A percentile compares a stretch with the other conserved stretches of the same genome.
phyloP scores from a whole-genome alignment of 768 basidiomycete genomes.

The Pisolithus microcarpus region DNA sequence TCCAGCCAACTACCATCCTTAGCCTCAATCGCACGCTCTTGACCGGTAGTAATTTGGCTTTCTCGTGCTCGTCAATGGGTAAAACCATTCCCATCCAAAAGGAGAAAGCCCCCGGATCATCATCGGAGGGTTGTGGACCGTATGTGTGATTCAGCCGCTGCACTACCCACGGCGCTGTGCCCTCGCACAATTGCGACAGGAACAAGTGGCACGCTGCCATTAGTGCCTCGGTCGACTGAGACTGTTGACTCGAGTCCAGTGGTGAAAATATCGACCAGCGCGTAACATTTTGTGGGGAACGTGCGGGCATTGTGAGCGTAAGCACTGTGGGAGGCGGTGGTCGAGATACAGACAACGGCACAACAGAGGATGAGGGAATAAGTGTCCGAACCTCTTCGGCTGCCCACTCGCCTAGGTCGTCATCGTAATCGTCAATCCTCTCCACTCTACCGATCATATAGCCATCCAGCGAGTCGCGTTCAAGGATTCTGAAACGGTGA shows the following conservation, averaged over 20 bases:
- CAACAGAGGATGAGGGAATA: constrained; percentile 10
- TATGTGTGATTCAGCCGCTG: constrained; percentile 77
- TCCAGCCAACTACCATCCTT: constrained; percentile 88
- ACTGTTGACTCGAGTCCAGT: neutral
- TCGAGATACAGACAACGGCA: constrained; percentile 1
- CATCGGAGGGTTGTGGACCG: constrained; percentile 59
- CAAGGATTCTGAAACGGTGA: constrained; percentile 77
- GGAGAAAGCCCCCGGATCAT: constrained; percentile 62
- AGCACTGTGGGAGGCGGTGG: constrained; percentile 3
- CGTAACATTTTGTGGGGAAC: constrained; percentile 1
- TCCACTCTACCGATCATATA: constrained; percentile 85
- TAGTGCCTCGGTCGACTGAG: constrained; percentile 23
- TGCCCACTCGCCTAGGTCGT: constrained; percentile 26
- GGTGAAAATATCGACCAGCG: constrained; percentile 3
- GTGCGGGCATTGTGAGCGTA: constrained; percentile 9
- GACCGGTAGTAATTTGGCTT: constrained; percentile 79
- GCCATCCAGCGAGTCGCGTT: constrained; percentile 79
- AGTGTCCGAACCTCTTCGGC: constrained; percentile 7
- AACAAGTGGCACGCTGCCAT: constrained; percentile 56
- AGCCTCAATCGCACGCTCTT: constrained; percentile 71
- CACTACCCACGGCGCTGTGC: constrained; percentile 89
- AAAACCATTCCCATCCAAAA: constrained; percentile 91
- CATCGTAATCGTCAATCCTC: constrained; percentile 36
- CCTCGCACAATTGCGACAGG: constrained; percentile 51
- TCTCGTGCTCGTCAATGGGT: constrained; percentile 87